Conservation (phyloP, 768 basidiomycete genomes). For the Trametes meyenii region DNA sequence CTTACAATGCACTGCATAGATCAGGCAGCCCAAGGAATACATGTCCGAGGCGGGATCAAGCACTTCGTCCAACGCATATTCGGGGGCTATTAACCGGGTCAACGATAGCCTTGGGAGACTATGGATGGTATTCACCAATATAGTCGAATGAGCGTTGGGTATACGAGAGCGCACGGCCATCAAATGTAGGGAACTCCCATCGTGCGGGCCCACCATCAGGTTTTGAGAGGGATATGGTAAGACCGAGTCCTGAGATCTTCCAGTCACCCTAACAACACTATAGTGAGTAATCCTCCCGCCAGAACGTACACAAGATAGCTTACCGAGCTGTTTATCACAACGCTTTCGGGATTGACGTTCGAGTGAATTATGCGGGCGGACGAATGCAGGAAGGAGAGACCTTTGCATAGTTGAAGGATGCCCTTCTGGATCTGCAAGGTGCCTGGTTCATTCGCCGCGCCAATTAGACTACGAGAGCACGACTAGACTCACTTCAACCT, state of each 20-base stretch:
- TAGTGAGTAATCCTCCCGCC: neutral
- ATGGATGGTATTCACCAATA: slow-evolving; percentile 60
- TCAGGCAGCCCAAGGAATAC: slow-evolving; percentile 88
- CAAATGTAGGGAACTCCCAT: slow-evolving; percentile 92
- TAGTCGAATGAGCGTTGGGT: slow-evolving; percentile 94
- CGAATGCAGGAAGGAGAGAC: slow-evolving; percentile 86
- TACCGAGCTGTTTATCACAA: slow-evolving; percentile 89
- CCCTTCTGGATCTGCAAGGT: slow-evolving; percentile 87
- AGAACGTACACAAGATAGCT: slow-evolving; percentile 30
- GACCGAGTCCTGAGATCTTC: slow-evolving; percentile 91
- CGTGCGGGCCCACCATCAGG: slow-evolving; percentile 72
- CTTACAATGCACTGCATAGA: slow-evolving; percentile 91
- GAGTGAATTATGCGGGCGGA: slow-evolving; percentile 92
- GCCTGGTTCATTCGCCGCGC: neutral
- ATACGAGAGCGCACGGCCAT: slow-evolving; percentile 76
- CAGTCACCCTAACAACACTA: slow-evolving; percentile 78
- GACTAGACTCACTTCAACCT: slow-evolving; percentile 75
- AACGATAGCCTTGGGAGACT: neutral
- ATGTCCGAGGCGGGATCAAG: slow-evolving; percentile 89
- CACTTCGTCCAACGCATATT: slow-evolving; percentile 90
- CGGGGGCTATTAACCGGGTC: slow-evolving; percentile 65
- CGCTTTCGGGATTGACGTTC: slow-evolving; percentile 83
- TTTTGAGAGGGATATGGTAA: slow-evolving; percentile 76
- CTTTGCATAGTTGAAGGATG: slow-evolving; percentile 89
- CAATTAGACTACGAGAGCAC: neutral